Conservation (phyloP, 2,329 filamentous ascomycete genomes). For the Arthroderma sp. region DNA sequence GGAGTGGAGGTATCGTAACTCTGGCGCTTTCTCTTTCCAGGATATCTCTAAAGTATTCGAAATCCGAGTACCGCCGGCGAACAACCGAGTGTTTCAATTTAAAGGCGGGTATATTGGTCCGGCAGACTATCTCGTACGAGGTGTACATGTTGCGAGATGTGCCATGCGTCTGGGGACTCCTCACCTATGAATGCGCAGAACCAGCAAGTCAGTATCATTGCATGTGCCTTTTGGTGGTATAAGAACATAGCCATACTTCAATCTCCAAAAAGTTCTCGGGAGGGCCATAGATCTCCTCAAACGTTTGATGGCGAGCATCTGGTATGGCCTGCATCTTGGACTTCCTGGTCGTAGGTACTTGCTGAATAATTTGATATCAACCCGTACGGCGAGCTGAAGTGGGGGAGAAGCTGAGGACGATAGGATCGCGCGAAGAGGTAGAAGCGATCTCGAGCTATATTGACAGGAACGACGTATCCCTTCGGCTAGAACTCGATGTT, state of each 20-base stretch:
- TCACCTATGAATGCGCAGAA: conserved; percentile 49
- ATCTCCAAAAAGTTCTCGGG: conserved; percentile 99
- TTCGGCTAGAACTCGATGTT: neutral
- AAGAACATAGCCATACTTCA: conserved; percentile 45
- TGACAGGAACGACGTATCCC: neutral
- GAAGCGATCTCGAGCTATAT: neutral
- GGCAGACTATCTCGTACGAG: conserved; percentile 94
- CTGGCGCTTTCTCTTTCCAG: conserved; percentile 88
- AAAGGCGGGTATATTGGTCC: conserved; percentile 98
- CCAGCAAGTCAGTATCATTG: conserved; percentile 12
- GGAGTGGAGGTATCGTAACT: conserved; percentile 89
- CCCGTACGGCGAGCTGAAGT: neutral
- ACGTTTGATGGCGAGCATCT: conserved; percentile 73
- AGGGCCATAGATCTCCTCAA: conserved; percentile 97
- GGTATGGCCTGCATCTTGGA: conserved; percentile 49
- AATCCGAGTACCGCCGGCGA: conserved; percentile 89
- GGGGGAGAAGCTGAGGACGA: neutral
- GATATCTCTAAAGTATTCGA: conserved; percentile 97
- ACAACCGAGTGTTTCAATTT: conserved; percentile 84
- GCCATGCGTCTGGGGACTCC: conserved; percentile 86
- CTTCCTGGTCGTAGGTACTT: neutral
- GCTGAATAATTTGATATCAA: neutral
- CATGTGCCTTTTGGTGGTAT: neutral
- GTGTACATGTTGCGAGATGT: conserved; percentile 96
- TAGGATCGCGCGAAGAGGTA: neutral